Base-by-base conservation (phyloP, 2,329 filamentous ascomycete species). In the Cladosporium sp. region DNA sequence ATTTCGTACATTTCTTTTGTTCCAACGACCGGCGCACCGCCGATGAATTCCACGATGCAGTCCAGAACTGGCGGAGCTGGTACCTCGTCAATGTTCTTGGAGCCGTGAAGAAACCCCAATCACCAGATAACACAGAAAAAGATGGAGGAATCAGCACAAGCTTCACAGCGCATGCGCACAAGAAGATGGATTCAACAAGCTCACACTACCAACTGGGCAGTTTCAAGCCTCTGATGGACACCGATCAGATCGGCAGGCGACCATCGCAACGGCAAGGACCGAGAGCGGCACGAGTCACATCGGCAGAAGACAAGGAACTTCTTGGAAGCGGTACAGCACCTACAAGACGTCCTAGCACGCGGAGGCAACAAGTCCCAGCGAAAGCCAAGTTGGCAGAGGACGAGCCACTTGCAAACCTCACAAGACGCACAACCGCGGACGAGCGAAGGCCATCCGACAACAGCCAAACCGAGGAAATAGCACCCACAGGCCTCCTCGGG, bases 1-100 rank as follows among this genome's bases (percentile, higher is more conserved):
- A 94, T 70, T 98, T 92, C 74, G 91, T 96, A 3, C 94, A 98
- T 74, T 97, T 94, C 78, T 96, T 98, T 79, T 89, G 88, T 66
- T 92, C 90, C 1, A 91, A 92, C 53, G 91, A 97, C 71, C 80
- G 84, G 5, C 76, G 80, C 1, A 77, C 88, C 0, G 91, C 91
- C 0, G 83, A 85, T n/a, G 79, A 81, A 16, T 97, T 94, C 79
- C 88, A 90, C 72, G 82, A 85, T 18, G 84, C 85, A 26, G 84
- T 96, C 1, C 92, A 97, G 67, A 80, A 80, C 46, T 97, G 93
- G 93, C 87, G 94, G 66, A 96, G 91, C 76, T 97, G 93, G 92
- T 97, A 97, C 73, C 80, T 97, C 8, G 90, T 92, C 51, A 89
- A 91, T 70, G 88, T 88, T 67, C 85, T 89, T 74, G 87, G 88